Conservation (phyloP, 768 basidiomycete species). For the Suillus sp. region DNA sequence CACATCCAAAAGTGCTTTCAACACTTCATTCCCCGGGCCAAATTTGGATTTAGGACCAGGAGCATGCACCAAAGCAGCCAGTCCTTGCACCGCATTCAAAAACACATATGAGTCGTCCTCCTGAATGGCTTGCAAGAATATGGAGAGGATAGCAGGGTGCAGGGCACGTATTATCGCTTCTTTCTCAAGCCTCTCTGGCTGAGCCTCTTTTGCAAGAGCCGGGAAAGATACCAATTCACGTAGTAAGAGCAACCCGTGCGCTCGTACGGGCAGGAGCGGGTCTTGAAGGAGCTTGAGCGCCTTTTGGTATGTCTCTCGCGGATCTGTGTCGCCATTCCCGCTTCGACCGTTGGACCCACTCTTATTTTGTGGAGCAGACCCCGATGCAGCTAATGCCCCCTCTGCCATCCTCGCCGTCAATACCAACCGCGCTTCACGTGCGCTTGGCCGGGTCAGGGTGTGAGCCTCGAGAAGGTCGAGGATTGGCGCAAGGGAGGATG, state of each 20-base stretch:
- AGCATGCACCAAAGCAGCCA: conserved; percentile 81
- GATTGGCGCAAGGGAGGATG: neutral
- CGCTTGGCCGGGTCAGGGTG: conserved; percentile 53
- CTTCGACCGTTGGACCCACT: conserved; percentile 34
- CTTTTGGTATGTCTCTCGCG: conserved; percentile 78
- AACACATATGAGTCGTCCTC: conserved; percentile 97
- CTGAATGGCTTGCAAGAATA: conserved; percentile 82
- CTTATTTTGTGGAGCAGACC: conserved; percentile 20
- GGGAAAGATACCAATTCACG: conserved; percentile 65
- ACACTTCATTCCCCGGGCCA: conserved; percentile 52
- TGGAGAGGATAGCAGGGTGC: conserved; percentile 79
- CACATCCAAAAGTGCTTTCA: conserved; percentile 62
- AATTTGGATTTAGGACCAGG: conserved; percentile 38
- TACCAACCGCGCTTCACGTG: conserved; percentile 81
- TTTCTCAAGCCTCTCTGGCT: neutral
- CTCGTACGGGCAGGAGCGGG: conserved; percentile 89
- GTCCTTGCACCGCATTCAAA: conserved; percentile 87
- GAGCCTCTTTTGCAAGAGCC: conserved; percentile 16
- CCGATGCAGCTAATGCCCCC: conserved; percentile 44
- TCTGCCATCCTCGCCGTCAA: conserved; percentile 75
- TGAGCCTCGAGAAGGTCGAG: conserved; percentile 1
- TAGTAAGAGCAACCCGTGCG: conserved; percentile 85
- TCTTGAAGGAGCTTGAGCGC: conserved; percentile 89
- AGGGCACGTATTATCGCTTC: conserved; percentile 58
- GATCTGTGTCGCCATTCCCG: conserved; percentile 27